Conservation (phyloP, 148 eudicot genomes). For the Fallopia convolvulus region DNA sequence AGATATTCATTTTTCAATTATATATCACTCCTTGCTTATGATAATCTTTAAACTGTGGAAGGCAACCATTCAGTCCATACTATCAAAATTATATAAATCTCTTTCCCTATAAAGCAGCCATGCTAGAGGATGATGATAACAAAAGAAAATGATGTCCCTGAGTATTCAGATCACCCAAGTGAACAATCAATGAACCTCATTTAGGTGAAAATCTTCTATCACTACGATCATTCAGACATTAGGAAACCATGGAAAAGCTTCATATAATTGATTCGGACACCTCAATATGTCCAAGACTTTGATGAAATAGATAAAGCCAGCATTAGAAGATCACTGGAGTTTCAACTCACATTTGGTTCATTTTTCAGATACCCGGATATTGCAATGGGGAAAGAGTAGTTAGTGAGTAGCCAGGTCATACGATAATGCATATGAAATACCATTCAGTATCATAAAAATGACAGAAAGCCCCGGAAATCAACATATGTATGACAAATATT, state of each 20-base stretch:
- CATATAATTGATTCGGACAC: background rate
- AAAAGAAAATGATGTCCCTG: background rate
- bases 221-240: background rate
- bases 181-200: background rate
- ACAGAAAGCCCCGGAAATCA: background rate
- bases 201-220: background rate
- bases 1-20: constrained; percentile 9
- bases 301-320: background rate
- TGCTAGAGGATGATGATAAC: background rate
- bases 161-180: background rate
- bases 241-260: background rate
- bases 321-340: background rate
- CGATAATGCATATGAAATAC: background rate
- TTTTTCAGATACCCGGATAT: background rate
- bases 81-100: background rate
- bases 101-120: background rate
- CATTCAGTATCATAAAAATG: background rate
- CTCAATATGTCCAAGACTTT: background rate
- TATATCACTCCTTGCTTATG: background rate
- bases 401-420: background rate
- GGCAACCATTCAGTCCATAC: background rate
- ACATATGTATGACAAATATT: background rate
- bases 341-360: background rate
- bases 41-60: background rate
- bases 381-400: background rate